These are phyloP conservation scores for Sanghuangporus weigelae DNA, from an alignment of 1,284 basidiomycete species.

Conservation along the genomic window DNA sequence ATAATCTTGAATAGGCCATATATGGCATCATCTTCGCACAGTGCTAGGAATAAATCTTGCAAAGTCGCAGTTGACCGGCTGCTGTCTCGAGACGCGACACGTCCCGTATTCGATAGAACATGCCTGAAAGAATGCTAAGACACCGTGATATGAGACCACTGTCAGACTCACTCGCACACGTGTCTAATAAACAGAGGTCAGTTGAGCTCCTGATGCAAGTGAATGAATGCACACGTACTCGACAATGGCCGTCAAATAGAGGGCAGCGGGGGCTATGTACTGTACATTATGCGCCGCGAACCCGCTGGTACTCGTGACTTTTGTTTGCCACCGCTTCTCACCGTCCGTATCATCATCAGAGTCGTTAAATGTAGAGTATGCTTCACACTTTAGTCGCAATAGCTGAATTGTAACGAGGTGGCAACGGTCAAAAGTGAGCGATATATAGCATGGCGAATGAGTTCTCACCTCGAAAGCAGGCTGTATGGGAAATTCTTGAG, in stretches of 20 bases:
- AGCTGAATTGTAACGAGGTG: slow-evolving; percentile 39
- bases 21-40: slow-evolving; percentile 83
- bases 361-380: slow-evolving; percentile 80
- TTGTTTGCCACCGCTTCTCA: slow-evolving; percentile 55
- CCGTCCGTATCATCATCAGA: slow-evolving; percentile 66
- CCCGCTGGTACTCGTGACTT: slow-evolving; percentile 41
- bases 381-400: slow-evolving; percentile 76
- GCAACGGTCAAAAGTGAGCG: neutral
- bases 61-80: slow-evolving; percentile 69
- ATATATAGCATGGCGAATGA: slow-evolving; percentile 2
- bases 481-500: slow-evolving; percentile 55
- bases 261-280: slow-evolving; percentile 74
- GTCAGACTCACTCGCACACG: slow-evolving; percentile 71
- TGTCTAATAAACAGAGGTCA: slow-evolving; percentile 40
- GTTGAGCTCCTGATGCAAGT: slow-evolving; percentile 6
- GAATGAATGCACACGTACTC: slow-evolving; percentile 57
- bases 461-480: slow-evolving; percentile 68
- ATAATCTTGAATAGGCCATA: slow-evolving; percentile 83
- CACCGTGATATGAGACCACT: slow-evolving; percentile 12
- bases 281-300: slow-evolving; percentile 44
- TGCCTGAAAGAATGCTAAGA: slow-evolving; percentile 47
- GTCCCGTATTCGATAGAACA: slow-evolving; percentile 75
- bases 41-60: slow-evolving; percentile 78
- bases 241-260: slow-evolving; percentile 89
- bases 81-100: slow-evolving; percentile 80